Evolutionary conservation across 345 rosid species (phyloP).

Genomic region (Mangifera indica): DNA sequence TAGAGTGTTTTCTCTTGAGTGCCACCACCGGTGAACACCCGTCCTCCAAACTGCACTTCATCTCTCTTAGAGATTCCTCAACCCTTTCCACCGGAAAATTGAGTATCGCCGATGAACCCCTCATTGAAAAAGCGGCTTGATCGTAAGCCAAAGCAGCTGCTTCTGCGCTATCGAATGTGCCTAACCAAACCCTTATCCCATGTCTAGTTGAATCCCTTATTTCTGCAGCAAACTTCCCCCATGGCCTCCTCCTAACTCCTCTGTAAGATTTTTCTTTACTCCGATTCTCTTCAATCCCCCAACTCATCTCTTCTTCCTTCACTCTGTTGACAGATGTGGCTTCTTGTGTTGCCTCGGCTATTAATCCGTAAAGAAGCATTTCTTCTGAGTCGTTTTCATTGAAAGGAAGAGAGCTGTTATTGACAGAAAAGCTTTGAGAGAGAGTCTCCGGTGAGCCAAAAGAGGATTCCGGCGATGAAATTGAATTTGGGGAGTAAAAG

Average conservation of each 20-base stretch:
- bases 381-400: slow-evolving; percentile 92
- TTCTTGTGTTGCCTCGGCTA: slow-evolving; percentile 40
- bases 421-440: slow-evolving; percentile 26
- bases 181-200: slow-evolving; percentile 67
- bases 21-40: slow-evolving; percentile 89
- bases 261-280: slow-evolving; percentile 52
- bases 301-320: slow-evolving; percentile 56
- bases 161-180: slow-evolving; percentile 74
- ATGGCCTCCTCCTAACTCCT: slow-evolving; percentile 73
- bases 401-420: slow-evolving; percentile 59
- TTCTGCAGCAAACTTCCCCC: slow-evolving; percentile 84
- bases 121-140: slow-evolving; percentile 69
- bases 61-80: slow-evolving; percentile 57
- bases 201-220: slow-evolving; percentile 69
- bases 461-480: slow-evolving; percentile 59
- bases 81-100: slow-evolving; percentile 75
- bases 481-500: slow-evolving; percentile 43
- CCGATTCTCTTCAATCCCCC: slow-evolving; percentile 28
- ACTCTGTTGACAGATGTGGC: slow-evolving; percentile 3
- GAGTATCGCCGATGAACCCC: slow-evolving; percentile 55
- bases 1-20: slow-evolving; percentile 72
- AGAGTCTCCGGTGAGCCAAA: slow-evolving; percentile 49
- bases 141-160: slow-evolving; percentile 77
- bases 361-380: slow-evolving; percentile 74
- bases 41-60: slow-evolving; percentile 46